These are phyloP conservation scores for Petunia hybrid DNA, from an alignment of 305 asterid species.

Conservation along the genomic window DNA sequence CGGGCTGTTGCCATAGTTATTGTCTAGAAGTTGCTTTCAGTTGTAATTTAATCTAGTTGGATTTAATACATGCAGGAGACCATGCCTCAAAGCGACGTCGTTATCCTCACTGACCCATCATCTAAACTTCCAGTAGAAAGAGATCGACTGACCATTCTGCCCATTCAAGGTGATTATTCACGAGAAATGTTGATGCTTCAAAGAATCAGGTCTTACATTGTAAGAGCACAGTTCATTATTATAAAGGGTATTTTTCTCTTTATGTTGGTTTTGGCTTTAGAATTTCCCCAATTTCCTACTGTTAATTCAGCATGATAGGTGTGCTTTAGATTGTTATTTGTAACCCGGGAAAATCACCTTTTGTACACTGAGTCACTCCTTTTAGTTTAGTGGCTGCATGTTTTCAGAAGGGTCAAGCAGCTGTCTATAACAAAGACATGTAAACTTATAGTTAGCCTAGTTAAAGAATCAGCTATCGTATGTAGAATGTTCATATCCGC, in stretches of 20 bases:
- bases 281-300: conserved; percentile 27
- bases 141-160: conserved; percentile 67
- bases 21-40: not conserved
- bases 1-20: not conserved
- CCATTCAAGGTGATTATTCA: conserved; percentile 99
- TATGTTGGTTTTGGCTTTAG: conserved; percentile 33
- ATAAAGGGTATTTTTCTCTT: conserved; percentile 40
- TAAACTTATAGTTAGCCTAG: not conserved
- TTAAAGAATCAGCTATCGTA: not conserved
- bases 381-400: not conserved
- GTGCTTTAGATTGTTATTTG: conserved; percentile 4
- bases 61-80: conserved; percentile 54
- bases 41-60: not conserved
- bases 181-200: conserved; percentile 99
- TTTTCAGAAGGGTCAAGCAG: not conserved
- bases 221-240: conserved; percentile 67
- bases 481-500: not conserved
- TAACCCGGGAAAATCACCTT: not conserved
- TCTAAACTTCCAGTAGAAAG: conserved; percentile 70
- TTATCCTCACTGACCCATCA: conserved; percentile 83
- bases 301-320: not conserved
- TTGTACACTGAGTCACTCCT: not conserved
- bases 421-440: not conserved
- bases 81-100: conserved; percentile 74
- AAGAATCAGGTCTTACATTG: conserved; percentile 99